A percentile compares a stretch with the other conserved stretches of the same genome.
These are phyloP conservation scores for Fraxinus pennsylvanica DNA, from an alignment of 257 asterid species.

Conservation along the genomic window DNA sequence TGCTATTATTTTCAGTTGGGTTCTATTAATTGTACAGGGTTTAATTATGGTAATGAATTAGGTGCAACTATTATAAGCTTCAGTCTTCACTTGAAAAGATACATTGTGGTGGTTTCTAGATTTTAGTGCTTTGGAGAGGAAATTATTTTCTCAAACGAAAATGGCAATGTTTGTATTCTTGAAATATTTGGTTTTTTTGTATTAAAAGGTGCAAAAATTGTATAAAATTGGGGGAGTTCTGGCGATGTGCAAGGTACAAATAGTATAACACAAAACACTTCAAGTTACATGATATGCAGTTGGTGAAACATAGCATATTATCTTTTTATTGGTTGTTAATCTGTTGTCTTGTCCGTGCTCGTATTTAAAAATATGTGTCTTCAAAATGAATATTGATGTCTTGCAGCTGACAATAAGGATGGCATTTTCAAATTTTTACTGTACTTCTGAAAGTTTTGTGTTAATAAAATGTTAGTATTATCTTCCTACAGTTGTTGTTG, in stretches of 20 bases:
- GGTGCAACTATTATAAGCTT: not conserved
- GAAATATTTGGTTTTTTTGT: not conserved
- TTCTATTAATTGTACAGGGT: not conserved
- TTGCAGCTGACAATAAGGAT: slow-evolving; percentile 13
- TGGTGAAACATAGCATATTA: no score
- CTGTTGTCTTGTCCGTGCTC: no score
- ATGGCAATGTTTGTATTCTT: not conserved
- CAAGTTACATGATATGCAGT: no score
- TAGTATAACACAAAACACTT: not conserved
- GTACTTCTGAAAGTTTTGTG: no score
- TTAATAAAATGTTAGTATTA: no score
- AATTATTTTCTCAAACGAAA: not conserved
- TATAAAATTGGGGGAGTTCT: no score
- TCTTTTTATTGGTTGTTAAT: no score
- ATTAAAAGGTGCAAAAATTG: not conserved
- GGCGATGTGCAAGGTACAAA: not conserved
- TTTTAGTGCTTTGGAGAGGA: not conserved
- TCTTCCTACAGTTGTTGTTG: no score
- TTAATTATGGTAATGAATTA: not conserved
- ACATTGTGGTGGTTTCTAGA: not conserved
- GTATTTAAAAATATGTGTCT: not conserved
- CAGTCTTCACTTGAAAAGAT: not conserved
- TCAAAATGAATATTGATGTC: slow-evolving; percentile 24
- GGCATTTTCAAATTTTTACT: slow-evolving; percentile 11
- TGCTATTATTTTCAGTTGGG: not conserved